Conservation (phyloP, 2,329 filamentous ascomycete genomes). For the Aureobasidium mangrovei region DNA sequence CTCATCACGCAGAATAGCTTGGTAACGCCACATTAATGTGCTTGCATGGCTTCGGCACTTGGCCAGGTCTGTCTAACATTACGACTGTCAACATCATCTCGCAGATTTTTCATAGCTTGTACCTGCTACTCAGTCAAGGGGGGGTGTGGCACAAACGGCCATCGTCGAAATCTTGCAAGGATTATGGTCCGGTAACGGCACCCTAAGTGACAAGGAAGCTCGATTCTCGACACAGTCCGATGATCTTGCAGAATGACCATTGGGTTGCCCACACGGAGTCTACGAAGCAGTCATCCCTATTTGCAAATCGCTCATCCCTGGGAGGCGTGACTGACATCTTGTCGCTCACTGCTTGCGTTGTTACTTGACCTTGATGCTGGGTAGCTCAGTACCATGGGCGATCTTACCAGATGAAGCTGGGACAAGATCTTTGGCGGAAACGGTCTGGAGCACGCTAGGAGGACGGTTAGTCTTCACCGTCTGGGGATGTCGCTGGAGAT, state of each 20-base stretch:
- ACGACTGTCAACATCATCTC: slow-evolving; percentile 10
- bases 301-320: background rate
- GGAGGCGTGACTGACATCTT: background rate
- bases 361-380: background rate
- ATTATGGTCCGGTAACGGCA: slow-evolving; percentile 4
- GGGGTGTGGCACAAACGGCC: slow-evolving; percentile 1
- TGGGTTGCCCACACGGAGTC: background rate
- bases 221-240: background rate
- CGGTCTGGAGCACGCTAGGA: slow-evolving; percentile 6
- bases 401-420: slow-evolving; percentile 3
- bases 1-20: background rate
- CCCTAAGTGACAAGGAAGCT: background rate
- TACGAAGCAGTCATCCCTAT: background rate
- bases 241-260: background rate
- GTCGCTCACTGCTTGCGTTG: background rate
- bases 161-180: background rate
- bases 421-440: slow-evolving; percentile 1
- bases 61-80: background rate
- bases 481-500: background rate
- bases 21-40: slow-evolving; percentile 2
- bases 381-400: background rate
- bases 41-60: slow-evolving; percentile 10
- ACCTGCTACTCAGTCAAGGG: slow-evolving; percentile 7
- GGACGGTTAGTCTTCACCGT: slow-evolving; percentile 1
- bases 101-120: background rate